phyloP scores from a whole-genome alignment of 2,329 filamentous ascomycete species.

The Pseudogymnoascus sp. region DNA sequence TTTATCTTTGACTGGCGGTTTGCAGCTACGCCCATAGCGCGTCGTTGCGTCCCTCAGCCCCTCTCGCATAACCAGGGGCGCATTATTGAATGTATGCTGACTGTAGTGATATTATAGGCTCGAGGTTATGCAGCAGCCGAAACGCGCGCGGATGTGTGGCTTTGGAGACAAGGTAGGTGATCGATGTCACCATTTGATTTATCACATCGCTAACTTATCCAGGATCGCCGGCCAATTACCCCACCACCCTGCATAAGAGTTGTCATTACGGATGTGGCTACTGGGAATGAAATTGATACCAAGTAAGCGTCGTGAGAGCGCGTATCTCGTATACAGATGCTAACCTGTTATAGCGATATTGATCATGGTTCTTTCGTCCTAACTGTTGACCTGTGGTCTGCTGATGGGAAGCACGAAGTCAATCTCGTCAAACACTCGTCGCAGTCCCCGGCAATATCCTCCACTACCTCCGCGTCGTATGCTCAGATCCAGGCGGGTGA shows the following conservation, averaged over 20 bases:
- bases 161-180: slow-evolving; percentile 86
- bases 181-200: slow-evolving; percentile 11
- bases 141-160: slow-evolving; percentile 93
- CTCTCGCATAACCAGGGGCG: not conserved
- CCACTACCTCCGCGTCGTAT: slow-evolving; percentile 72
- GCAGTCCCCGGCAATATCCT: slow-evolving; percentile 69
- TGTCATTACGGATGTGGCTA: slow-evolving; percentile 65
- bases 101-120: slow-evolving; percentile 41
- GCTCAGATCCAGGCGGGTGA: slow-evolving; percentile 41
- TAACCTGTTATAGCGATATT: slow-evolving; percentile 46
- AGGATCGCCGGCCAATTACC: slow-evolving; percentile 93
- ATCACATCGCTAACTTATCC: slow-evolving; percentile 15
- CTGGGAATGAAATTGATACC: slow-evolving; percentile 74
- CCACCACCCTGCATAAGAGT: slow-evolving; percentile 87
- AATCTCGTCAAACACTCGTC: slow-evolving; percentile 61
- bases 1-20: not conserved
- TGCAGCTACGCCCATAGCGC: not conserved
- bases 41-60: not conserved
- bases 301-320: slow-evolving; percentile 48
- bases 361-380: slow-evolving; percentile 62
- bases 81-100: not conserved
- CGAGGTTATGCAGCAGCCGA: slow-evolving; percentile 80
- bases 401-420: slow-evolving; percentile 52
- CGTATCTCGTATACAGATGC: not conserved
- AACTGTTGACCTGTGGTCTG: slow-evolving; percentile 62